Base-by-base conservation (phyloP, 495 filamentous ascomycete species). In the Penicillium pulvis region DNA sequence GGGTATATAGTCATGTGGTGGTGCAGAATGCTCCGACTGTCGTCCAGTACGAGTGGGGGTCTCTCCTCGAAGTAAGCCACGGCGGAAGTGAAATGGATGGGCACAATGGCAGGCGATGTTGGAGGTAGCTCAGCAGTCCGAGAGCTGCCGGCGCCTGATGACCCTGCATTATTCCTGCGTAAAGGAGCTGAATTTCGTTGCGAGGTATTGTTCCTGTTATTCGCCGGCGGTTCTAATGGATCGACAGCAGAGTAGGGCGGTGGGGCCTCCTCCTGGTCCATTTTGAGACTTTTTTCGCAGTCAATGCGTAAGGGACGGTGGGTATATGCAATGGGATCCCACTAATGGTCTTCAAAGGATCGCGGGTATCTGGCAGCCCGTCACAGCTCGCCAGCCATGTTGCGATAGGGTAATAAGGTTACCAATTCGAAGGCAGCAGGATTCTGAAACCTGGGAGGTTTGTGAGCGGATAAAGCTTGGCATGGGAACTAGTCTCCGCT, bases 161-260 rank as follows among this genome's bases (percentile, higher is more conserved):
- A 61, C 4, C 39, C 23, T 49, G 61, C 44, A 5, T 56, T 61
- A 64, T 64, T 65, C 41, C 50, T 64, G 2, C 62, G 66, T 11
- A 64, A 57, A 53, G 61, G 63, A 16, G 45, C 58, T 20, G 70
- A 41, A 47, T 57, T 50, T 52, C 60, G 66, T 19, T 60, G 43
- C 10, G 42, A 2, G 30, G 24, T 53, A 28, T 52, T 58, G 45
- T 63, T 68, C 48, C 59, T 60, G 52, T 51, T 69, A 56, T 57
- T 66, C n/a, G 64, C 47, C 36, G 64, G 66, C 20, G 64, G 42
- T 36, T 67, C 39, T 42, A 78, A 62, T 36, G 77, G 77, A 58
- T 80, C 77, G 47, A 76, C 70, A 35, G 75, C 68, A 58, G 77
- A 75, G 66, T 80, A 80, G 33, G 77, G 75, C 56, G 76, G 76